Conservation (phyloP, 2,329 filamentous ascomycete species). For the Alternaria infectoria region DNA sequence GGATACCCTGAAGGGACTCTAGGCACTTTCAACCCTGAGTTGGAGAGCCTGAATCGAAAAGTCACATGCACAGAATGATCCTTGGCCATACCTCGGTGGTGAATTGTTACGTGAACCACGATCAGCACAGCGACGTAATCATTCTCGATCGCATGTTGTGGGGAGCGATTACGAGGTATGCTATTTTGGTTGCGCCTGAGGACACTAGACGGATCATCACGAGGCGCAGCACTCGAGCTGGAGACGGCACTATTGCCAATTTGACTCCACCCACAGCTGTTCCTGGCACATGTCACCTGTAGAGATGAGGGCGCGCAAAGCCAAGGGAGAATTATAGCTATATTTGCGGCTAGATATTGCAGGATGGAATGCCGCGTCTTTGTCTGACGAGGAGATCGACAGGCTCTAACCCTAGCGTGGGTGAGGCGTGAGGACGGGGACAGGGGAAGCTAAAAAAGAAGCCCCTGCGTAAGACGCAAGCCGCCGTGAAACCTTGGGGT, state of each 20-base stretch:
- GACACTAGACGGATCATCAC: not conserved
- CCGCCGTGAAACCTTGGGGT: slow-evolving; percentile 5
- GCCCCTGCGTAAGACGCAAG: slow-evolving; percentile 5
- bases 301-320: not conserved
- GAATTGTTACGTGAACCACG: not conserved
- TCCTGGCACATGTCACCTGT: not conserved
- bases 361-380: not conserved
- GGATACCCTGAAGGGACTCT: not conserved
- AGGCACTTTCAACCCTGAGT: not conserved
- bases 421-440: not conserved
- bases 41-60: not conserved
- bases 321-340: not conserved
- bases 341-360: not conserved
- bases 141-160: not conserved
- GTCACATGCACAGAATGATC: not conserved
- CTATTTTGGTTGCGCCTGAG: slow-evolving; percentile 5
- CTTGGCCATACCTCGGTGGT: not conserved
- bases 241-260: not conserved
- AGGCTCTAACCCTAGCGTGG: slow-evolving; percentile 6
- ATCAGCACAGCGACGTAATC: not conserved
- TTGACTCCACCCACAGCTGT: not conserved
- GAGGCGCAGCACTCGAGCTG: slow-evolving; percentile 1
- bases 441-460: slow-evolving; percentile 1
- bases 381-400: slow-evolving; percentile 4
- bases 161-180: slow-evolving; percentile 12